A percentile compares a stretch with the other conserved stretches of the same genome.
phyloP scores from a whole-genome alignment of 495 filamentous ascomycete species.

The Xylaria grammica region DNA sequence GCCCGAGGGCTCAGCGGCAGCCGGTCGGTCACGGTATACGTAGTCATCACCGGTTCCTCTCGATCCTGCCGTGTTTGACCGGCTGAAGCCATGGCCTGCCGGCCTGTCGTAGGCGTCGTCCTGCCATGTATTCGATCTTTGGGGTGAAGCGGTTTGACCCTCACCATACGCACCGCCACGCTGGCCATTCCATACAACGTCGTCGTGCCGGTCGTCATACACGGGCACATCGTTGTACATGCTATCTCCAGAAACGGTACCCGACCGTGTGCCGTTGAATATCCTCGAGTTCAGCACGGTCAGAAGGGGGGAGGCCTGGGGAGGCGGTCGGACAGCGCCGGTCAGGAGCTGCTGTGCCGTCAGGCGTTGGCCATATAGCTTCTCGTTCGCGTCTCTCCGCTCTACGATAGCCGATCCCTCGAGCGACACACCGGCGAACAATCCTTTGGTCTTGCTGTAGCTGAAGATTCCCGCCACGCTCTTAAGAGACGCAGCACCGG shows the following conservation, averaged over 20 bases:
- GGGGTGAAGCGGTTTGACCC: constrained; percentile 70
- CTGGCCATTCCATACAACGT: constrained; percentile 90
- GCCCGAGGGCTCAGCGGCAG: constrained; percentile 42
- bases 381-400: constrained; percentile 94
- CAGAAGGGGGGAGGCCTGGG: constrained; percentile 82
- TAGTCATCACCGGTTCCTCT: constrained; percentile 59
- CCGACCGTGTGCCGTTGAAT: constrained; percentile 69
- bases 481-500: constrained; percentile 88
- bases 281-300: constrained; percentile 80
- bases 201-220: constrained; percentile 86
- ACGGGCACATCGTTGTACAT: constrained; percentile 97
- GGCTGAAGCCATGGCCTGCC: constrained; percentile 54
- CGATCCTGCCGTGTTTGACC: constrained; percentile 45
- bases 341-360: constrained; percentile 83
- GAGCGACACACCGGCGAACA: constrained; percentile 93
- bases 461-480: constrained; percentile 92
- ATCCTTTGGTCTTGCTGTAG: constrained; percentile 95
- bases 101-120: constrained; percentile 86
- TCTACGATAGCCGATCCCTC: constrained; percentile 92
- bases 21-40: constrained; percentile 60
- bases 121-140: constrained; percentile 80
- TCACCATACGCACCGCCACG: constrained; percentile 79
- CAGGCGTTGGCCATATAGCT: constrained; percentile 82
- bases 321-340: constrained; percentile 77
- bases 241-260: constrained; percentile 53